A percentile compares a stretch with the other conserved stretches of the same genome.
These are phyloP conservation scores for Pyrenula aspistea DNA, from an alignment of 495 filamentous ascomycete genomes.

Conservation along the genomic window DNA sequence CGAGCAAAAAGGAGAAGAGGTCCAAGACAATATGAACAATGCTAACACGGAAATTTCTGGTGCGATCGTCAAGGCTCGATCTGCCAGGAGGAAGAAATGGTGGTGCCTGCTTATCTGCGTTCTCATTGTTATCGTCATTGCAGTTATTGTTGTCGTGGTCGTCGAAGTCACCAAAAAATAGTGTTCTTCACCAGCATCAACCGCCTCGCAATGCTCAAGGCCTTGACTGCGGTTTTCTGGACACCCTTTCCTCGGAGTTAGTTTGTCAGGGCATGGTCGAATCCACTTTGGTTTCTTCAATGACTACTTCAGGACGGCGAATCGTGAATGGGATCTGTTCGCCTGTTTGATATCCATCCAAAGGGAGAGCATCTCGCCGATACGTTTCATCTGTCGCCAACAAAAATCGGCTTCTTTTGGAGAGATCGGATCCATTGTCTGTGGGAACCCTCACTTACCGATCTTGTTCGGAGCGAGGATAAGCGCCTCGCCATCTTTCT, in stretches of 20 bases:
- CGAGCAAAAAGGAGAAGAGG: constrained; percentile 69
- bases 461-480: not conserved
- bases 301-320: no score
- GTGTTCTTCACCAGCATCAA: not conserved
- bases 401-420: no score
- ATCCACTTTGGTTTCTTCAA: no score
- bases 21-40: constrained; percentile 62
- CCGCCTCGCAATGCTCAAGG: not conserved
- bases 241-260: not conserved
- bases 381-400: no score
- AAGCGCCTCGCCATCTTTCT: not conserved
- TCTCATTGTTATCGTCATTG: constrained; percentile 34
- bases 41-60: constrained; percentile 68
- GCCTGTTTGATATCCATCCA: no score
- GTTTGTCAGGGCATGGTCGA: not conserved
- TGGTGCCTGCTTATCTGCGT: constrained; percentile 66
- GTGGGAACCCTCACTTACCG: no score
- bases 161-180: constrained; percentile 29
- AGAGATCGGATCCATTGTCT: no score
- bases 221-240: not conserved
- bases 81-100: constrained; percentile 93
- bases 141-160: constrained; percentile 34
- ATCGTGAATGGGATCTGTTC: no score
- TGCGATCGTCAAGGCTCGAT: constrained; percentile 69
- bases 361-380: no score